Conservation (phyloP, 345 rosid species). For the Syzygium jambos region DNA sequence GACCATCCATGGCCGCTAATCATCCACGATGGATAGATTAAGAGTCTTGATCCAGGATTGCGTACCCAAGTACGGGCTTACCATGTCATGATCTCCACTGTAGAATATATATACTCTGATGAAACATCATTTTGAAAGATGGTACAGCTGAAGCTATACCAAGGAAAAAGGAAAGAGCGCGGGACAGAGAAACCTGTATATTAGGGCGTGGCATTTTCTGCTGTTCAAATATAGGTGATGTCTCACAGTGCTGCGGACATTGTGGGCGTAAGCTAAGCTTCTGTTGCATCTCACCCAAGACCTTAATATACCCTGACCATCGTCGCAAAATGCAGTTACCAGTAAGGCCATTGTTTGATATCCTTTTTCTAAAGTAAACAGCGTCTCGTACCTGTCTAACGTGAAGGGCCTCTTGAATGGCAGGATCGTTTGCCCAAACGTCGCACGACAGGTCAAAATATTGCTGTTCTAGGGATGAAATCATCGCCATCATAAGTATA, state of each 20-base stretch:
- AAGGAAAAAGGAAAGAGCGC: not conserved
- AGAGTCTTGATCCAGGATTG: conserved; percentile 12
- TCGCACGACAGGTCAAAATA: conserved; percentile 9
- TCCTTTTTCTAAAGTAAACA: not conserved
- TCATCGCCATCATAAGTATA: not conserved
- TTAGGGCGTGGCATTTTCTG: conserved; percentile 15
- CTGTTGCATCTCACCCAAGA: conserved; percentile 25
- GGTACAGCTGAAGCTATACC: not conserved
- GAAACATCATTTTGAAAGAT: not conserved
- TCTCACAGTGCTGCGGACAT: not conserved
- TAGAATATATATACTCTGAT: not conserved
- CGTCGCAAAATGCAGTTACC: not conserved
- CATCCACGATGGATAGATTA: conserved; percentile 6
- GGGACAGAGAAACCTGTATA: conserved; percentile 13
- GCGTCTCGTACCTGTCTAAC: conserved; percentile 7
- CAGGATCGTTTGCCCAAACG: conserved; percentile 17
- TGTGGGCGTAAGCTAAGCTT: conserved; percentile 6
- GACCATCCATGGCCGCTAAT: conserved; percentile 23
- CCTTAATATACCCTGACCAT: conserved; percentile 7
- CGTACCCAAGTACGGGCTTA: conserved; percentile 13
- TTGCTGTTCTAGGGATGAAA: conserved; percentile 3
- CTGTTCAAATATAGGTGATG: conserved; percentile 7
- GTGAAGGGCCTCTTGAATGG: conserved; percentile 17
- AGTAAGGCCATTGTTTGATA: not conserved
- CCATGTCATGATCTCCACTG: conserved; percentile 21